Evolutionary conservation across 441 rosid species (phyloP), one percentile per base, ranked within the genome.

Genomic region (Bruguiera hainesii): DNA sequence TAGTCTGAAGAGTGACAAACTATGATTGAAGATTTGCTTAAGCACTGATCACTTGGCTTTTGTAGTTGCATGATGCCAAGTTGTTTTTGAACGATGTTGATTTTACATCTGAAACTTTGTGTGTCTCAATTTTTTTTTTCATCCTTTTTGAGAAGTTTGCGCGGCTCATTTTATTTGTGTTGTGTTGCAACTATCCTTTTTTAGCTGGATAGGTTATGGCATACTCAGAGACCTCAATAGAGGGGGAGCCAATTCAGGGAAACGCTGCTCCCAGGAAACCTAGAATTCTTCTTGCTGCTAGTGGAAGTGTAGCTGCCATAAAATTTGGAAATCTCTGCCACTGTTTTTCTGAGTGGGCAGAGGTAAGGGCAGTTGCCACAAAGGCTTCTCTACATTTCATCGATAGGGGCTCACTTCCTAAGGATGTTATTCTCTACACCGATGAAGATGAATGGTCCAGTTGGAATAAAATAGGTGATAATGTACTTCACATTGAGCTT

Each of bases 281-380:
- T 0, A 84, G 87, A 63, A 84, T 93, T 33, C 76, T 90, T 50
- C 83, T 93, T 21, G 98, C 89, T 49, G 96, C 96, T 23, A 84
- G 96, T 75, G 98, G 98, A 72, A 90, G 97, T 73, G 97, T 88
- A 60, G 97, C 98, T 25, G 93, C 98, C n/a, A 84, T 90, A 63
- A 89, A 90, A 76, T 89, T 93, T 67, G 93, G 83, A 8, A 85
- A 88, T 75, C 87, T 93, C 37, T 88, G 96, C 79, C 93, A 81
- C 60, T 83, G 87, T 76, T 93, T 90, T 77, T 71, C 89, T 0
- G 93, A 83, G 46, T 90, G 97, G 97, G 93, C 94, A 5, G 96
- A 93, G 73, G 92, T 93, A 31, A 88, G 74, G 79, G 97, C 94
- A 25, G 91, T 85, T 57, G 96, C 87, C 33, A 84, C 96, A 0